phyloP scores from a whole-genome alignment of 768 basidiomycete species.

The Tulasnella sp. region DNA sequence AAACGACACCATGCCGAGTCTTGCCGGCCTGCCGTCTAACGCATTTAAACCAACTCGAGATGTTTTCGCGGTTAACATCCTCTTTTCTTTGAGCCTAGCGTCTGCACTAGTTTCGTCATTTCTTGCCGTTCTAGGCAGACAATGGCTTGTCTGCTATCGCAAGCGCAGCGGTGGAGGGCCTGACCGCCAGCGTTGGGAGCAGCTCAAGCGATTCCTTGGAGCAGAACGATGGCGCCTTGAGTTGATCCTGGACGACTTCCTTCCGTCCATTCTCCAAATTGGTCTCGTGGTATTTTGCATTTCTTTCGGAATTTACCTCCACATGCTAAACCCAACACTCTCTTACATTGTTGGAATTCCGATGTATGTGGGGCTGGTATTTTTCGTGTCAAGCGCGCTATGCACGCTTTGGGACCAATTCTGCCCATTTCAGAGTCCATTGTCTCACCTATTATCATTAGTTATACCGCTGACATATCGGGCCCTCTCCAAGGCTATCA shows the following conservation, averaged over 20 bases:
- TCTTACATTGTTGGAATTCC: background rate
- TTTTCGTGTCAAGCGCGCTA: background rate
- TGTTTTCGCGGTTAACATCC: too few species aligned
- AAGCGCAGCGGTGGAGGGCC: background rate
- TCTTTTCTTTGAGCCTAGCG: too few species aligned
- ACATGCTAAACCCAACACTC: background rate
- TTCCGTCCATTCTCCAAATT: background rate
- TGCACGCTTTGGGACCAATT: background rate
- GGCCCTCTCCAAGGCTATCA: background rate
- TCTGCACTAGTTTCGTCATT: too few species aligned
- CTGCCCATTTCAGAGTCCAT: background rate
- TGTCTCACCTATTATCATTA: background rate
- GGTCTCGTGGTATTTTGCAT: background rate
- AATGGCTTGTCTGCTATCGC: background rate
- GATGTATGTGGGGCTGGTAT: background rate
- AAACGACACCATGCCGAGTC: too few species aligned
- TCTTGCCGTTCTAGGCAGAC: too few species aligned
- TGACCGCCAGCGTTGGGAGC: background rate
- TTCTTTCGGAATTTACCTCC: background rate
- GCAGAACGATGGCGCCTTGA: background rate
- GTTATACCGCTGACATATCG: background rate
- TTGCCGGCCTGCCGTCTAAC: too few species aligned
- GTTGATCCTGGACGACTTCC: background rate
- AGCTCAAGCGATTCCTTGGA: background rate
- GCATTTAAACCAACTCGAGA: too few species aligned